These are phyloP conservation scores for Phytophthora crassamura DNA, from an alignment of 352 stramenopile species.

Conservation along the genomic window DNA sequence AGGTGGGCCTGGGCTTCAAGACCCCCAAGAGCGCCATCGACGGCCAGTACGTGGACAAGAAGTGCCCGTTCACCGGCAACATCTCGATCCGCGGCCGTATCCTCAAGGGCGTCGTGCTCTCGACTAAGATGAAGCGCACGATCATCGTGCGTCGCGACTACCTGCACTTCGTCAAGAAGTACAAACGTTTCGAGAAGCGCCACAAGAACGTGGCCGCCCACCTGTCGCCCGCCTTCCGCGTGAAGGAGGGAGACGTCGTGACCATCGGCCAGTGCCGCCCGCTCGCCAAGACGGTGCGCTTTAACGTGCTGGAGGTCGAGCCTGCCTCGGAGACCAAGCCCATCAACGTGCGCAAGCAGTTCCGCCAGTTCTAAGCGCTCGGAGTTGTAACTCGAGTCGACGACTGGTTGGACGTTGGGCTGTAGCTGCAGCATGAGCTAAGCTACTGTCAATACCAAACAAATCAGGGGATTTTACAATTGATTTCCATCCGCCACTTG, in stretches of 20 bases:
- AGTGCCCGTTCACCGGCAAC: slow-evolving; percentile 99
- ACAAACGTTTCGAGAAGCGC: slow-evolving; percentile 99
- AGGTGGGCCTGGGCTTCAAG: slow-evolving; percentile 99
- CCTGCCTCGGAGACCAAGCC: slow-evolving; percentile 95
- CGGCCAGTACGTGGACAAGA: slow-evolving; percentile 99
- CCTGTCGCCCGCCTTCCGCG: slow-evolving; percentile 97
- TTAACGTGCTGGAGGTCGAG: slow-evolving; percentile 99
- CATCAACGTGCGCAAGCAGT: slow-evolving; percentile 98
- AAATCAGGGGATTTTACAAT: too few species aligned
- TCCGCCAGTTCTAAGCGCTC: slow-evolving; percentile 97
- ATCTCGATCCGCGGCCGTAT: slow-evolving; percentile 99
- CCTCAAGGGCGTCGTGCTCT: slow-evolving; percentile 98
- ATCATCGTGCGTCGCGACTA: slow-evolving; percentile 99
- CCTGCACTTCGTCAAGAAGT: slow-evolving; percentile 99
- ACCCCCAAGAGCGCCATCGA: slow-evolving; percentile 95
- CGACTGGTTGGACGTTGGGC: too few species aligned
- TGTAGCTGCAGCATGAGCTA: too few species aligned
- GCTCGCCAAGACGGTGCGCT: slow-evolving; percentile 99
- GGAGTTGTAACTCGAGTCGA: background rate
- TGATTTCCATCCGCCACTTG: too few species aligned
- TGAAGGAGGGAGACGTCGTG: slow-evolving; percentile 99
- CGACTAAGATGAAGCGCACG: slow-evolving; percentile 99
- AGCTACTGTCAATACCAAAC: too few species aligned
- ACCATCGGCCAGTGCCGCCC: slow-evolving; percentile 99
- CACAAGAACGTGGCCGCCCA: slow-evolving; percentile 99